These are phyloP conservation scores for Neonectria ditissima DNA, from an alignment of 2,329 filamentous ascomycete genomes.

Conservation along the genomic window DNA sequence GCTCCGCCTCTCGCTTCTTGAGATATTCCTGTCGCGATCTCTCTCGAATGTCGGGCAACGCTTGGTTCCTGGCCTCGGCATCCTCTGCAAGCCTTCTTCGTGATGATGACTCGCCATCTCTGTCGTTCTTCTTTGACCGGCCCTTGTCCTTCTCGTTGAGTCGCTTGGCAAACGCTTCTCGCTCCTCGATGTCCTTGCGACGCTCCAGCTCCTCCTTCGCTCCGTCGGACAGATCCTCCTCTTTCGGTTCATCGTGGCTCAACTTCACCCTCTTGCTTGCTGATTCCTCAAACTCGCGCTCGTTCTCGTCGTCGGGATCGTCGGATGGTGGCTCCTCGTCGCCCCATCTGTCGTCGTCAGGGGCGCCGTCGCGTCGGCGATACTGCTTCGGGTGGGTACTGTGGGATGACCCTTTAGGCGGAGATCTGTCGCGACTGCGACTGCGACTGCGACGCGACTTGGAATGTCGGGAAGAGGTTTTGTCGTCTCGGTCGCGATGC, in stretches of 20 bases:
- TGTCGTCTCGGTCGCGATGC: slow-evolving; percentile 53
- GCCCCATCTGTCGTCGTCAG: slow-evolving; percentile 82
- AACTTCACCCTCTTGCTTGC: slow-evolving; percentile 78
- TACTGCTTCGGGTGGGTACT: slow-evolving; percentile 55
- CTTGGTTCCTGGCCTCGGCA: slow-evolving; percentile 73
- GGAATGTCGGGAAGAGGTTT: slow-evolving; percentile 42
- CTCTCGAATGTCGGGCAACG: slow-evolving; percentile 84
- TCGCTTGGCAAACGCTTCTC: slow-evolving; percentile 83
- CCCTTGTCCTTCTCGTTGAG: slow-evolving; percentile 78
- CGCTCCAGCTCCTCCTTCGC: slow-evolving; percentile 68
- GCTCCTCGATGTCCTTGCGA: slow-evolving; percentile 77
- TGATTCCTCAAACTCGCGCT: slow-evolving; percentile 74
- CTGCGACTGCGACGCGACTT: slow-evolving; percentile 42
- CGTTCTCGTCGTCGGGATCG: slow-evolving; percentile 57
- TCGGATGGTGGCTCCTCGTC: slow-evolving; percentile 74
- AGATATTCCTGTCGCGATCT: slow-evolving; percentile 92
- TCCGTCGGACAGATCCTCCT: slow-evolving; percentile 69
- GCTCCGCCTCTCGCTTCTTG: slow-evolving; percentile 89
- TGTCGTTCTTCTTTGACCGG: slow-evolving; percentile 75
- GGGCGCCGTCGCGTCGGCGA: slow-evolving; percentile 54
- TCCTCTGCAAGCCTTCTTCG: slow-evolving; percentile 65
- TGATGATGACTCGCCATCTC: slow-evolving; percentile 67
- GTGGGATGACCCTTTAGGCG: slow-evolving; percentile 39
- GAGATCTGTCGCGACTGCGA: slow-evolving; percentile 51
- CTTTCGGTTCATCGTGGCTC: slow-evolving; percentile 63